These are phyloP conservation scores for Circinella minor DNA, from an alignment of 371 early-diverging fungal species.

Conservation along the genomic window DNA sequence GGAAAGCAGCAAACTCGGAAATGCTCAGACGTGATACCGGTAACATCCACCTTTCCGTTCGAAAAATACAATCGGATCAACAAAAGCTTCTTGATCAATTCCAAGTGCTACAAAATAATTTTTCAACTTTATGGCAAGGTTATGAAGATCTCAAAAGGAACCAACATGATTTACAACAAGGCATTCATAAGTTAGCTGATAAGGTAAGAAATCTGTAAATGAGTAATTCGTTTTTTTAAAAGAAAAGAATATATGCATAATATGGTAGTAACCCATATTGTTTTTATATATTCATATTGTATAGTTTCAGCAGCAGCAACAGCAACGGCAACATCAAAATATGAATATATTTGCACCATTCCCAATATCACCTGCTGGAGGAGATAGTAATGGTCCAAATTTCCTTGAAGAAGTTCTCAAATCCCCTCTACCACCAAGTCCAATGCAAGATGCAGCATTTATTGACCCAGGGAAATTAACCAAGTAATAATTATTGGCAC, in stretches of 20 bases:
- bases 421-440: neutral
- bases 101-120: slow-evolving; percentile 67
- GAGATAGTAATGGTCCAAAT: neutral
- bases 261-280: neutral
- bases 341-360: neutral
- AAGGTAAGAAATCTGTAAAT: neutral
- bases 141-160: slow-evolving; percentile 67
- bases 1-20: slow-evolving; percentile 82
- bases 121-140: slow-evolving; percentile 66
- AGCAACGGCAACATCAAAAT: neutral
- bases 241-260: too few relatives aligned
- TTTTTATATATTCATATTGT: too few relatives aligned
- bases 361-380: neutral
- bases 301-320: neutral
- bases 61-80: slow-evolving; percentile 65
- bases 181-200: slow-evolving; percentile 29
- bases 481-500: neutral
- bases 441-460: neutral
- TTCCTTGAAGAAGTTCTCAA: neutral
- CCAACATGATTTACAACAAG: slow-evolving; percentile 57
- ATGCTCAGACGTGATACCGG: slow-evolving; percentile 72
- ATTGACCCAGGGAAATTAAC: slow-evolving; percentile 4
- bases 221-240: too few relatives aligned
- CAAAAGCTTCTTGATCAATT: slow-evolving; percentile 29
- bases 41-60: slow-evolving; percentile 71